Evolutionary conservation across 805 yeast genomes (phyloP).

Genomic region (Diddensiella caesifluorescens): DNA sequence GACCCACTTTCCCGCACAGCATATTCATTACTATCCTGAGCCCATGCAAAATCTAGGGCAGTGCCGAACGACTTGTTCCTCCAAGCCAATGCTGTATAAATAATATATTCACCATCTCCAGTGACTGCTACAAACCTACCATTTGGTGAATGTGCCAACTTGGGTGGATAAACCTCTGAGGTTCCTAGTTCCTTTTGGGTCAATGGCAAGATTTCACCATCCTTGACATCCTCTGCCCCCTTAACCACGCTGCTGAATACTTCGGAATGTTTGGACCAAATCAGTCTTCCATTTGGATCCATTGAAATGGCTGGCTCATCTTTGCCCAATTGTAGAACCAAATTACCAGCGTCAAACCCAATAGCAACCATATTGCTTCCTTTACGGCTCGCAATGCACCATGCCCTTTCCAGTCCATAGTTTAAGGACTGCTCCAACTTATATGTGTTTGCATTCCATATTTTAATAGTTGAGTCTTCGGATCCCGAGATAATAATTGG

Average conservation of each 20-base stretch:
- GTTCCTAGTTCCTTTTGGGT: conserved; percentile 89
- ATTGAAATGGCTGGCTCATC: conserved; percentile 91
- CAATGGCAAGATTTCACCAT: conserved; percentile 74
- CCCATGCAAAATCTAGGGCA: conserved; percentile 92
- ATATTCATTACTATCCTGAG: conserved; percentile 78
- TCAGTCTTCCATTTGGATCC: conserved; percentile 88
- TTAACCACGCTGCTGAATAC: conserved; percentile 78
- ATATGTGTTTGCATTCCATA: conserved; percentile 94
- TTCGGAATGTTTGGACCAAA: conserved; percentile 88
- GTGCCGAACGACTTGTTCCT: conserved; percentile 89
- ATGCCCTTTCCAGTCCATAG: conserved; percentile 89
- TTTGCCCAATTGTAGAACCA: conserved; percentile 83
- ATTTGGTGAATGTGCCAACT: conserved; percentile 87
- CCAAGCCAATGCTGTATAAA: conserved; percentile 97
- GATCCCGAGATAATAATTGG: conserved; percentile 94
- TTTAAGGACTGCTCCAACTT: conserved; percentile 87
- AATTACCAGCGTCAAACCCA: conserved; percentile 93
- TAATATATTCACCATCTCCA: conserved; percentile 96
- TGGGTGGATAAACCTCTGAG: conserved; percentile 86
- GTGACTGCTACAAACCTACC: conserved; percentile 96
- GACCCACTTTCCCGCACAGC: conserved; percentile 73
- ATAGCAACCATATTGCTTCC: conserved; percentile 76
- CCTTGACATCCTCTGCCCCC: conserved; percentile 59
- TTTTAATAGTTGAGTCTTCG: conserved; percentile 89
- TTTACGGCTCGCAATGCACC: conserved; percentile 83